Conservation (phyloP, 2,329 filamentous ascomycete species). For the Penicillium sp. region DNA sequence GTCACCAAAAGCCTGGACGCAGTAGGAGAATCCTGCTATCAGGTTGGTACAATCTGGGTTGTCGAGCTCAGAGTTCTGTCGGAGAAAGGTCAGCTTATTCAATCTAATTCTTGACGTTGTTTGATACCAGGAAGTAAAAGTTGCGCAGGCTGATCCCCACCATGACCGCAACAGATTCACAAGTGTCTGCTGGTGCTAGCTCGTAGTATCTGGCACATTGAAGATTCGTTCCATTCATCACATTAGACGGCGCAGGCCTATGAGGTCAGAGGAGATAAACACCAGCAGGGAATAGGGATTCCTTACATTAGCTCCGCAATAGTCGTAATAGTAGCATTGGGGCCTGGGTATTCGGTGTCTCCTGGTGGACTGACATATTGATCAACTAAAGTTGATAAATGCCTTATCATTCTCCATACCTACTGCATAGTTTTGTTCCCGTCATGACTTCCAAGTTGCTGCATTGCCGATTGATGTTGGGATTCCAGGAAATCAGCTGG, state of each 20-base stretch:
- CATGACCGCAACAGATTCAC: conserved; percentile 7
- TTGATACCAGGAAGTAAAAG: conserved; percentile 12
- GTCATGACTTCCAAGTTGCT: conserved; percentile 5
- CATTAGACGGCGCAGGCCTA: background rate
- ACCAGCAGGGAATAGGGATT: no score
- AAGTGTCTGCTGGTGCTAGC: conserved; percentile 4
- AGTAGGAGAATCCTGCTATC: conserved; percentile 7
- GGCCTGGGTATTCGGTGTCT: background rate
- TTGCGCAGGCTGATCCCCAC: conserved; percentile 13
- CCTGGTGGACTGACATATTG: conserved; percentile 4
- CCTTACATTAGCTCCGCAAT: conserved; percentile 9
- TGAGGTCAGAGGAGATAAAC: background rate
- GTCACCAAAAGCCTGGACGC: conserved; percentile 18
- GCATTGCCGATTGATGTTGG: conserved; percentile 16
- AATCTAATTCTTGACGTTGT: no score
- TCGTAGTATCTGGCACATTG: conserved; percentile 11
- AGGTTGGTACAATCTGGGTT: conserved; percentile 16
- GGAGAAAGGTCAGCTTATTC: no score
- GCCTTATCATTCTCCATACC: background rate
- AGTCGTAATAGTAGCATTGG: background rate
- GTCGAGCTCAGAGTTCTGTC: conserved; percentile 14
- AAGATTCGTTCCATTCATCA: conserved; percentile 9
- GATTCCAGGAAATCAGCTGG: conserved; percentile 24
- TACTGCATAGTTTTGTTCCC: conserved; percentile 12
- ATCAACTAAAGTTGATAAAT: background rate